A percentile compares a stretch with the other conserved stretches of the same genome.
Evolutionary conservation across 1,139 yeast species (phyloP).

Genomic region (Magnusiomyces paraingens): DNA sequence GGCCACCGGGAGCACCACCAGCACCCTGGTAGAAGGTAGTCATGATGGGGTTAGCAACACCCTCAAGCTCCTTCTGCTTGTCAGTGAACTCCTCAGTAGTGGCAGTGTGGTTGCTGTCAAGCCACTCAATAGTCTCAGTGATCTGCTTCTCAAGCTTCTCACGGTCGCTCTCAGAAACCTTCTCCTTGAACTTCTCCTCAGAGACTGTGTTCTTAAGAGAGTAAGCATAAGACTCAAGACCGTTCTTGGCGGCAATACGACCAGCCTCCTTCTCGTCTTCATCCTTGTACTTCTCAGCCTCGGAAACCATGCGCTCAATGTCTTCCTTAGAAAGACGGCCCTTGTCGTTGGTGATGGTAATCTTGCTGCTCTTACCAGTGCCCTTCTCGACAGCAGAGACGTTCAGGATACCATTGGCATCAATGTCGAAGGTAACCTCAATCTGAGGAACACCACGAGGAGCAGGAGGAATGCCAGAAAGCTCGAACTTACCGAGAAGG

Average conservation of each 20-base stretch:
- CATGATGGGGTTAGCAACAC: slow-evolving; percentile 89
- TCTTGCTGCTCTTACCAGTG: slow-evolving; percentile 73
- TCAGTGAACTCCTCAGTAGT: slow-evolving; percentile 80
- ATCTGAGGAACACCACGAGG: slow-evolving; percentile 96
- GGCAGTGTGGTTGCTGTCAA: slow-evolving; percentile 82
- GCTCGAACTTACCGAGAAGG: slow-evolving; percentile 87
- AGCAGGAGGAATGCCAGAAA: slow-evolving; percentile 89
- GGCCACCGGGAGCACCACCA: slow-evolving; percentile 52
- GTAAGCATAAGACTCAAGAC: slow-evolving; percentile 87
- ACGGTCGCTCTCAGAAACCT: slow-evolving; percentile 74
- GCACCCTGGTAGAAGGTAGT: slow-evolving; percentile 68
- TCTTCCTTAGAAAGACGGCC: slow-evolving; percentile 94
- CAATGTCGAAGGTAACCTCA: slow-evolving; percentile 87
- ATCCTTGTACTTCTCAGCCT: slow-evolving; percentile 79
- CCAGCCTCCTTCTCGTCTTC: slow-evolving; percentile 78
- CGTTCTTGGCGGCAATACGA: slow-evolving; percentile 76
- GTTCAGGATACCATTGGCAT: slow-evolving; percentile 89
- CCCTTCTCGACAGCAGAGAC: slow-evolving; percentile 93
- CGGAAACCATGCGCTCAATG: slow-evolving; percentile 89
- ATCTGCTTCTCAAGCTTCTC: slow-evolving; percentile 75
- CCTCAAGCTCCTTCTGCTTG: slow-evolving; percentile 91
- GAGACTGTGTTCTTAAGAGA: slow-evolving; percentile 76
- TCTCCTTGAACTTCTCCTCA: slow-evolving; percentile 76
- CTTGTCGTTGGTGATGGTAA: slow-evolving; percentile 86
- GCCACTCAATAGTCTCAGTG: slow-evolving; percentile 80